Conservation (phyloP, 768 basidiomycete species). For the Lentinula lateritia region DNA sequence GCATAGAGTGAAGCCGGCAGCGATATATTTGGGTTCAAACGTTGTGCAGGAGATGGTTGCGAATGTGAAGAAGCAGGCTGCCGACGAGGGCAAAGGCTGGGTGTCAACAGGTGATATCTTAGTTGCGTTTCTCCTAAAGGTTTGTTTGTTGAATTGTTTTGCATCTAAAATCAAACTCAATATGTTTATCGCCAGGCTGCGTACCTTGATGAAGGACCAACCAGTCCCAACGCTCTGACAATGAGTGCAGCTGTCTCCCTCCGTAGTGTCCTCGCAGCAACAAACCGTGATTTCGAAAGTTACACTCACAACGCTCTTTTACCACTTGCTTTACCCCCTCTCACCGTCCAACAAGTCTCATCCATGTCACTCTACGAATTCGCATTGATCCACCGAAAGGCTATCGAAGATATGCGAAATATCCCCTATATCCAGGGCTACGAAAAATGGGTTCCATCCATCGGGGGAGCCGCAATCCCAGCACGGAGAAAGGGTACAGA, state of each 20-base stretch:
- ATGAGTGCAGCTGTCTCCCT: slow-evolving; percentile 1
- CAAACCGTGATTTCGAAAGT: slow-evolving; percentile 1
- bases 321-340: neutral
- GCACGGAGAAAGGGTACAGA: neutral
- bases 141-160: neutral
- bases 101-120: slow-evolving; percentile 5
- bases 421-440: slow-evolving; percentile 1
- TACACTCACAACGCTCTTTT: slow-evolving; percentile 6
- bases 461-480: neutral
- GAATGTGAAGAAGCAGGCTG: slow-evolving; percentile 1
- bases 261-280: neutral
- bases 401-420: neutral
- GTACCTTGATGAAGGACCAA: slow-evolving; percentile 1
- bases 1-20: slow-evolving; percentile 2
- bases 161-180: neutral
- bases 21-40: neutral
- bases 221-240: neutral
- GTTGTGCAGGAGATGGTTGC: neutral
- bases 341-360: slow-evolving; percentile 2
- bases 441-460: slow-evolving; percentile 2
- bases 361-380: slow-evolving; percentile 1
- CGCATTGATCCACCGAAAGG: slow-evolving; percentile 1
- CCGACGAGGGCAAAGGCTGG: slow-evolving; percentile 2
- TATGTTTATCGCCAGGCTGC: neutral
- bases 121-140: slow-evolving; percentile 1